Conservation (phyloP, 2,329 filamentous ascomycete species). For the Knufia petricola region DNA sequence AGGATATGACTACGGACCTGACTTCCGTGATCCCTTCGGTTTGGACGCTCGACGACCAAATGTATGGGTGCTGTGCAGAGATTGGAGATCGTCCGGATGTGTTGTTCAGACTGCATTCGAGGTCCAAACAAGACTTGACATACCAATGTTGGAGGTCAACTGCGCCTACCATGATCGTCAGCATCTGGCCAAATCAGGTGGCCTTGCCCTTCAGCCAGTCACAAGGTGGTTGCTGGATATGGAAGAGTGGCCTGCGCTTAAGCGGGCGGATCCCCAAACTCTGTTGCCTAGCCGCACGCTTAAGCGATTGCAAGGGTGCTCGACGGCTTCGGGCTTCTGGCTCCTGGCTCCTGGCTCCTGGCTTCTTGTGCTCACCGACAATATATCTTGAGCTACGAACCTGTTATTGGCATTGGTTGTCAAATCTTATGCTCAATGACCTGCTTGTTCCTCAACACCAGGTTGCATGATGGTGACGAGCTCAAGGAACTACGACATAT, state of each 20-base stretch:
- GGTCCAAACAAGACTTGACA: neutral
- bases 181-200: neutral
- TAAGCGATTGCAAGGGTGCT: neutral
- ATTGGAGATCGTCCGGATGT: neutral
- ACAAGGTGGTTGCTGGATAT: neutral
- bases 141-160: neutral
- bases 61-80: neutral
- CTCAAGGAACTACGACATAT: no score
- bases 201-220: neutral
- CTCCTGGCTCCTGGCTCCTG: no score
- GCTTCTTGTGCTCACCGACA: no score
- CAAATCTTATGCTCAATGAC: no score
- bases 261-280: constrained; percentile 1
- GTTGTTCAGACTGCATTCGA: neutral
- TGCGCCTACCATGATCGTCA: neutral
- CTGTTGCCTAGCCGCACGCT: neutral
- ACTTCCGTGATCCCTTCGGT: neutral
- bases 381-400: no score
- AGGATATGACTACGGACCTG: neutral
- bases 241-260: neutral
- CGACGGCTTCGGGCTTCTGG: no score
- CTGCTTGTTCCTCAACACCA: no score
- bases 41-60: neutral
- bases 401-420: no score
- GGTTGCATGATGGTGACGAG: no score